A percentile compares a stretch with the other conserved stretches of the same genome.
Conservation (phyloP, 2,329 filamentous ascomycete species). For the Ilyonectria sp. region DNA sequence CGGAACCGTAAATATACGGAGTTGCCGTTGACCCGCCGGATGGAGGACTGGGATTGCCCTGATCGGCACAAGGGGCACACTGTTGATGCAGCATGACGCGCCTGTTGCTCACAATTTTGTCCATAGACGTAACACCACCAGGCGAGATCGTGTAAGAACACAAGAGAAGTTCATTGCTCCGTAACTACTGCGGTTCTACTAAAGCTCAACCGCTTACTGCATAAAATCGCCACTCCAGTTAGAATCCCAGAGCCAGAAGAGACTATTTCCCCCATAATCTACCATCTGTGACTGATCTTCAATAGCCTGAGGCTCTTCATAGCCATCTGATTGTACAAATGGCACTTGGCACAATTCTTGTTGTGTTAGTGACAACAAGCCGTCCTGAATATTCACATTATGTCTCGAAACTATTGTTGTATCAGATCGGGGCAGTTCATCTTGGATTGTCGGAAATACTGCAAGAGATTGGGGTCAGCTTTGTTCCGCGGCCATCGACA, state of each 20-base stretch:
- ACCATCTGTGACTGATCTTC: background rate
- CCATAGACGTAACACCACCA: too few species aligned
- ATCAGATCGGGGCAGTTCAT: background rate
- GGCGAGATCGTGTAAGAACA: too few species aligned
- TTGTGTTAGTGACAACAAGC: background rate
- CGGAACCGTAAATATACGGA: constrained; percentile 7
- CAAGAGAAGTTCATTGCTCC: background rate
- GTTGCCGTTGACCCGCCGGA: background rate
- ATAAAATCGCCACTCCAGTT: constrained; percentile 20
- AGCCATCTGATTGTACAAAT: background rate
- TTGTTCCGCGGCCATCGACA: background rate
- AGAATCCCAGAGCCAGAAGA: constrained; percentile 34
- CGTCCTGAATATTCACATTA: background rate
- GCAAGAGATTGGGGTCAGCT: background rate
- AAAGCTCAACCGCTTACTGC: background rate
- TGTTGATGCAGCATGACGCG: background rate
- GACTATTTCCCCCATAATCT: constrained; percentile 1
- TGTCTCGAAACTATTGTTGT: background rate
- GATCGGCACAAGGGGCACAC: background rate
- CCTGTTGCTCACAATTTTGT: background rate
- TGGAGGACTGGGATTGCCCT: background rate
- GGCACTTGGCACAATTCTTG: background rate
- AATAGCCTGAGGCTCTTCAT: background rate
- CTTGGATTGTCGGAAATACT: constrained; percentile 3
- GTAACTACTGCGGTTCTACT: background rate